These are phyloP conservation scores for Emergomyces africanus DNA, from an alignment of 2,329 filamentous ascomycete species.

Conservation along the genomic window DNA sequence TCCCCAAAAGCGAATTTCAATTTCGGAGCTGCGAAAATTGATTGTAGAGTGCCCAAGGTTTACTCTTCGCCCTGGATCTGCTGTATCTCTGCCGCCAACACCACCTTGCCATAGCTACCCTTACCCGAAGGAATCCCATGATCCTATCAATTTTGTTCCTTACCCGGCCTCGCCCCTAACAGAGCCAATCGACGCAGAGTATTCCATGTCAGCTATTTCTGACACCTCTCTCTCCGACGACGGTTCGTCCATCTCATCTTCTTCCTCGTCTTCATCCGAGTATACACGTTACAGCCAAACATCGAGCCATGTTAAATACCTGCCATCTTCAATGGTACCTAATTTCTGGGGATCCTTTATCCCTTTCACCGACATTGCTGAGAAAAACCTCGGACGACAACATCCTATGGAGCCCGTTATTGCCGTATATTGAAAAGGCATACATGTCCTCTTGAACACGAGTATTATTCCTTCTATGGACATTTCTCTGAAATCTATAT, in stretches of 20 bases:
- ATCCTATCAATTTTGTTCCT: constrained; percentile 23
- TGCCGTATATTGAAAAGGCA: constrained; percentile 11
- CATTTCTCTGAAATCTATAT: not conserved
- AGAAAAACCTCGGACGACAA: constrained; percentile 18
- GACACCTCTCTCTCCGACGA: constrained; percentile 28
- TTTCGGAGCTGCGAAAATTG: constrained; percentile 63
- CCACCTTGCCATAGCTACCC: constrained; percentile 22
- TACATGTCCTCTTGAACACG: constrained; percentile 1
- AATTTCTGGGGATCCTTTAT: constrained; percentile 16
- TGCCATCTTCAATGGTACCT: constrained; percentile 17
- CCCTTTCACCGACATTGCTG: constrained; percentile 17
- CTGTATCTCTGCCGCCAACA: constrained; percentile 14
- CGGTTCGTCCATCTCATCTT: constrained; percentile 18
- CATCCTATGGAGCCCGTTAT: constrained; percentile 15
- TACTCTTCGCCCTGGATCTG: constrained; percentile 34
- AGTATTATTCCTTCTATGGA: not conserved
- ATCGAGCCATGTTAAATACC: constrained; percentile 16
- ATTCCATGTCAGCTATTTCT: constrained; percentile 28
- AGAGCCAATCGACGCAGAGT: constrained; percentile 23
- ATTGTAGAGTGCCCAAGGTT: constrained; percentile 68
- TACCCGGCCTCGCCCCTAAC: constrained; percentile 24
- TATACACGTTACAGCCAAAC: constrained; percentile 18
- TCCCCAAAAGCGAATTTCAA: constrained; percentile 67
- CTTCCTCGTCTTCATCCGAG: constrained; percentile 20
- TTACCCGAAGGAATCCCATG: constrained; percentile 21